Base-by-base conservation (phyloP, 495 filamentous ascomycete species). In the Aspergillus bertholletiae region DNA sequence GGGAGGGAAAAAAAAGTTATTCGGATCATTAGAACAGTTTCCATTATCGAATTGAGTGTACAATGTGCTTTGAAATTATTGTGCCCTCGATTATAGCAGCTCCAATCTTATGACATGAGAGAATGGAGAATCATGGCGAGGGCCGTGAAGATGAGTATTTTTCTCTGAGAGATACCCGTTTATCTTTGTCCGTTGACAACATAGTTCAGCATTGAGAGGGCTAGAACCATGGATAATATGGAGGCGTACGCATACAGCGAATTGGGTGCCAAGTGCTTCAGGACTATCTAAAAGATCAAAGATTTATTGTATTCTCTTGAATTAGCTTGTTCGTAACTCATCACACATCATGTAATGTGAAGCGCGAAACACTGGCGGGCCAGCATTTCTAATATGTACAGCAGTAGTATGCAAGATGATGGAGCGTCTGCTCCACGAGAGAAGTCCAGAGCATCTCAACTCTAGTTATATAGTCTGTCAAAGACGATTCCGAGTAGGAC, bases 211-310 rank as follows among this genome's bases (percentile, higher is more conserved):
- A 78, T 71, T 65, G 72, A 61, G 50, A 48, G 59, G 58, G 68
- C 71, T 71, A 67, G 67, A 72, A 71, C 72, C 70, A 72, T 74
- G 75, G 71, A 80, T 80, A 77, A 70, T 78, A 68, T 72, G 70
- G 74, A 77, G 72, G 75, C 49, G 60, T 30, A 46, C 53, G 55
- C 46, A 28, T 8, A 22, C 7, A 35, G 47, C 32, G 15, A 20
- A 46, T 23, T 20, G 32, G 39, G 9, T 21, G 17, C 11, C 23
- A 35, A 37, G 34, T 6, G 13, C 6, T 15, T 37, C 8, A 15
- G 13, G 7, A n/a, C 13, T n/a, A 15, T n/a, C 5, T 22, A 7
- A 22, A 22, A 18, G 7, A 22, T 21, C 3, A 21, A 7, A 43
- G 39, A 43, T 17, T 37, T 15, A 43, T 22, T 43, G 39, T 43